Evolutionary conservation across 2,329 filamentous ascomycete species (phyloP).

Genomic region (Hirsutella thompsonii): DNA sequence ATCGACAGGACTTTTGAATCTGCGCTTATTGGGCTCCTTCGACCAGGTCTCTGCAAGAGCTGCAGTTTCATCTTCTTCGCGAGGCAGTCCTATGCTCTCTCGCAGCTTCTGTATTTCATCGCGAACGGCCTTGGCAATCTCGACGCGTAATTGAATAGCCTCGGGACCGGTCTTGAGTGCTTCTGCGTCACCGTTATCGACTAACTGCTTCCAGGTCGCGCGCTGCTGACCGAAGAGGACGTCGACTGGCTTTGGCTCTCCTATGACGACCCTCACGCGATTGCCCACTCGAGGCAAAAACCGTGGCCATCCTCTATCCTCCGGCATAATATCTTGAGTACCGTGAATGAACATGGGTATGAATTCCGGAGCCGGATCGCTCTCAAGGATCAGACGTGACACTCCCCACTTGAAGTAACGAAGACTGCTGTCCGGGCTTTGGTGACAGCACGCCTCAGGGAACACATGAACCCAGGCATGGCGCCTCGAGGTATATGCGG

Average conservation of each 20-base stretch:
- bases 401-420: constrained; percentile 99
- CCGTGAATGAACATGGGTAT: constrained; percentile 94
- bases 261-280: constrained; percentile 62
- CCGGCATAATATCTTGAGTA: constrained; percentile 77
- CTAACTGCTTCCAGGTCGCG: constrained; percentile 58
- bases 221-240: constrained; percentile 67
- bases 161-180: constrained; percentile 35
- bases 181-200: constrained; percentile 35
- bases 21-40: constrained; percentile 31
- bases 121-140: constrained; percentile 67
- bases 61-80: constrained; percentile 67
- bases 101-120: constrained; percentile 72
- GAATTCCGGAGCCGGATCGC: constrained; percentile 74
- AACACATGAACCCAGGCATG: constrained; percentile 91
- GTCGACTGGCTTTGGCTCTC: constrained; percentile 63
- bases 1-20: constrained; percentile 40
- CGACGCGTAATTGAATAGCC: constrained; percentile 56
- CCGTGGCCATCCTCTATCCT: constrained; percentile 65
- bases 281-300: constrained; percentile 67
- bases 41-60: constrained; percentile 74
- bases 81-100: constrained; percentile 52
- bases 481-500: constrained; percentile 54
- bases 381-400: constrained; percentile 80
- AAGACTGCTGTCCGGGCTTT: constrained; percentile 64
- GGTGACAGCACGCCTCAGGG: constrained; percentile 89